phyloP scores from a whole-genome alignment of 192 early-diverging fungal species.

The Oehlia diaphana region DNA sequence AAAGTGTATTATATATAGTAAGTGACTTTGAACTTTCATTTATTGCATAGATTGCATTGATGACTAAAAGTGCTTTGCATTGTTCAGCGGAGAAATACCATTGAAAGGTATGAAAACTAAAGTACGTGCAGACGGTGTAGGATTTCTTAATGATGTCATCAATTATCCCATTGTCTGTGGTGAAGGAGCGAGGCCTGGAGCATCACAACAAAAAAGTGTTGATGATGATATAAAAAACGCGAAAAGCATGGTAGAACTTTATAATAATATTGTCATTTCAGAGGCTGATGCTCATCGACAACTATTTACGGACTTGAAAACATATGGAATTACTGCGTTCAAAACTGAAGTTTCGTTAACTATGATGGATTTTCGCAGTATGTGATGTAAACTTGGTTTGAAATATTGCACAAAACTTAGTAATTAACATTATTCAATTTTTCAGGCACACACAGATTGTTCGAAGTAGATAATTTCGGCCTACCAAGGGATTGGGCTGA shows the following conservation, averaged over 20 bases:
- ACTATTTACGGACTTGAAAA: neutral
- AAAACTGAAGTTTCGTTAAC: slow-evolving; percentile 9
- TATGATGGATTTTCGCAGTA: slow-evolving; percentile 25
- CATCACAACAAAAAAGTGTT: neutral
- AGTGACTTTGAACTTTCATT: neutral
- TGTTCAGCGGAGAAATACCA: neutral
- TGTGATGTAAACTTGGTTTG: neutral
- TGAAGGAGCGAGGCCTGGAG: neutral
- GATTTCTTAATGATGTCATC: neutral
- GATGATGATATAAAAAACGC: slow-evolving; percentile 10
- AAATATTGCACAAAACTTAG: neutral
- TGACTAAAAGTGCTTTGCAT: neutral
- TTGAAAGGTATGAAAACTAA: neutral
- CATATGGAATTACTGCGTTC: neutral
- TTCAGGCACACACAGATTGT: slow-evolving; percentile 1
- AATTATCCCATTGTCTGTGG: slow-evolving; percentile 2
- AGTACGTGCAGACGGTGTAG: neutral
- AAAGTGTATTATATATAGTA: slow-evolving; percentile 1
- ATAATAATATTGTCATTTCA: neutral
- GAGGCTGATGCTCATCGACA: neutral
- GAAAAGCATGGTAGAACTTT: neutral
- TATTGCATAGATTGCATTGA: neutral
- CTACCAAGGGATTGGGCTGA: slow-evolving; percentile 21
- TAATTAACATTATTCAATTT: neutral
- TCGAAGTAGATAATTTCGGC: neutral